Percentiles rank a stretch among this genome's conserved stretches.
Conservation (phyloP, 2,329 filamentous ascomycete species). For the Annulohypoxylon truncatum region DNA sequence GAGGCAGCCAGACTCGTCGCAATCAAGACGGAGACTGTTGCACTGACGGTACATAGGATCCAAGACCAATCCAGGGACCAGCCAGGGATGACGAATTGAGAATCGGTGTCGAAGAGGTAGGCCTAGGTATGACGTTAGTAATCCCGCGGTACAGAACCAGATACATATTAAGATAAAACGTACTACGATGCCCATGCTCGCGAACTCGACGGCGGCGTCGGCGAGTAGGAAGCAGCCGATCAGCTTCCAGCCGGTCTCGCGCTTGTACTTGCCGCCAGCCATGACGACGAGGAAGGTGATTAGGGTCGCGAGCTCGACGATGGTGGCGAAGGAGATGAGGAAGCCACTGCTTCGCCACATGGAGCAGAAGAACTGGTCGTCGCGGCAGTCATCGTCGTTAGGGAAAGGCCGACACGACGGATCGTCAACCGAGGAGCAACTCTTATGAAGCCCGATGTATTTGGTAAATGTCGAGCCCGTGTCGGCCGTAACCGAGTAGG, state of each 20-base stretch:
- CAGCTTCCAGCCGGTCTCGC: constrained; percentile 86
- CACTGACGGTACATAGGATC: constrained; percentile 73
- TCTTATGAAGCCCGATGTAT: constrained; percentile 81
- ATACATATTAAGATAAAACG: constrained; percentile 52
- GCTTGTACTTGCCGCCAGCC: constrained; percentile 79
- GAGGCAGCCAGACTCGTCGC: constrained; percentile 72
- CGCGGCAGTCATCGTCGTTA: constrained; percentile 72
- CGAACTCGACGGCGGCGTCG: constrained; percentile 76
- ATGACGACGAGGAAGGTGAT: constrained; percentile 83
- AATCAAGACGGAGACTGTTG: constrained; percentile 62
- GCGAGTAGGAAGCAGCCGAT: constrained; percentile 73
- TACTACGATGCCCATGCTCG: constrained; percentile 86
- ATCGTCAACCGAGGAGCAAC: constrained; percentile 77
- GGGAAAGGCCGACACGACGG: constrained; percentile 76
- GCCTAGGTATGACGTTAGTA: constrained; percentile 63
- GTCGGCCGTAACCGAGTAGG: constrained; percentile 66
- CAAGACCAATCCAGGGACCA: constrained; percentile 86
- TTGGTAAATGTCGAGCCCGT: constrained; percentile 62
- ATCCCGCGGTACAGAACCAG: neutral
- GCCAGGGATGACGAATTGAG: constrained; percentile 81
- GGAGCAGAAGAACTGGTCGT: constrained; percentile 83
- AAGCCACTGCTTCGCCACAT: constrained; percentile 93
- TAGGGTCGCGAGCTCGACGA: constrained; percentile 84
- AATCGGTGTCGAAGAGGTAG: constrained; percentile 84
- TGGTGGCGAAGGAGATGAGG: constrained; percentile 83